Base-by-base conservation (phyloP, 2,329 filamentous ascomycete species). In the Scedosporium dehoogii region DNA sequence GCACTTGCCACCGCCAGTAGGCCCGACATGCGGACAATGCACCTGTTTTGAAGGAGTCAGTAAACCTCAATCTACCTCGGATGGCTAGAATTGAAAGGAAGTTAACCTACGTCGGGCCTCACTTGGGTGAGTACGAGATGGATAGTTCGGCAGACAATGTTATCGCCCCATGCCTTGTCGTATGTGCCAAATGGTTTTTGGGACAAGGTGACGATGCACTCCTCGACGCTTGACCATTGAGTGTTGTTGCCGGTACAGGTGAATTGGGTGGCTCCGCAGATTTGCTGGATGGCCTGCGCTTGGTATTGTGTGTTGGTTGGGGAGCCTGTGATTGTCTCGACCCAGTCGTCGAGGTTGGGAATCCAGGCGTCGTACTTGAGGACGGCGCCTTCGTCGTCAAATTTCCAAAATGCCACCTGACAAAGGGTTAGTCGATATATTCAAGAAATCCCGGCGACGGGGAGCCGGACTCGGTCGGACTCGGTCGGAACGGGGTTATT, bases 341-440 rank as follows among this genome's bases (percentile, higher is more conserved):
- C 69, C 73, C 74, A 78, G 56, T 69, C 64, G 62, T 74, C 71
- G 23, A 79, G 70, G 33, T 75, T 76, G 4, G 75, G 73, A n/a
- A 78, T 73, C 70, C 72, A 77, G 23, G 76, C 75, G 65, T 79
- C 75, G 65, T 77, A 79, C 33, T 74, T 71, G 12, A 73, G 63
- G 10, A 79, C 75, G 16, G 71, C 74, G 48, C 79, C 78, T 3
- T 70, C 64, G 2, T 74, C 69, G 63, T 79, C 76, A 63, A 81
- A 76, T 38, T 72, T 73, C 76, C 77, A 81, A 64, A 80, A 81
- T 0, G 76, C 74, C 10, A 77, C 65, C 66, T 74, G 6, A 27
- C 12, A 6, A 56, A 23, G 46, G 2, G 16, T 51, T 51, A 51
- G 16, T 18, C 16, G 46, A 51, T 18, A 51, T 21, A 9, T 23